Evolutionary conservation across 1,139 yeast genomes (phyloP), one percentile per base, ranked within the genome.

Genomic region (Hyphopichia pseudoburtonii): DNA sequence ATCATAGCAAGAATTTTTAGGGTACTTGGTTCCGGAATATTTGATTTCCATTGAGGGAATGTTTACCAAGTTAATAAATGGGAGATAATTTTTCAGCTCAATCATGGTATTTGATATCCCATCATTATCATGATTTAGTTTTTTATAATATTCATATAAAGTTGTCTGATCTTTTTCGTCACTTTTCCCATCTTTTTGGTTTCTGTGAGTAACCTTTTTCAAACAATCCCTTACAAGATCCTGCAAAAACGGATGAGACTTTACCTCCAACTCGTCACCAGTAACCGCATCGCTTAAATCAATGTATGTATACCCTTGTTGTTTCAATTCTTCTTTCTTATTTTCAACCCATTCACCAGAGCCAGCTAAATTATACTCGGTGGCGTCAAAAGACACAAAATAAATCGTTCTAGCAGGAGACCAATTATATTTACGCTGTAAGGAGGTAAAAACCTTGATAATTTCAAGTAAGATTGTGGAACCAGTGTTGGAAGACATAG

Each of bases 321-420:
- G 70, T 40, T 71, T 64, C 26, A 88, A 63, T 30, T 69, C 70
- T 17, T 75, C 74, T 17, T 68, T 60, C 43, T 78, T 75, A 28
- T 70, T 66, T 50, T 86, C 88, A 5, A 84, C 74, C 79, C 92
- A 82, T 51, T 86, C 94, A 0, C 94, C 74, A 28, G 89, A 73
- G 0, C 98, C 98, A 0, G 94, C 95, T 49, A 76, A 65, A 52
- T 89, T 90, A 52, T 85, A 89, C 43, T 84, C 82, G 0, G 86
- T 70, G 1, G 87, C 97, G 51, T 90, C 96, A 70, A 88, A 89
- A 2, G 96, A 87, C 0, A 82, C 80, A 61, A 92, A 89, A 51
- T 83, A 82, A 7, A 92, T 80, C 1, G 92, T 73, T 51, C 98
- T 74, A 19, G 90, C 59, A 0, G 98, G 97, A 32, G 72, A 67